These are phyloP conservation scores for Iberis pinnata DNA, from an alignment of 345 rosid species.

Conservation along the genomic window DNA sequence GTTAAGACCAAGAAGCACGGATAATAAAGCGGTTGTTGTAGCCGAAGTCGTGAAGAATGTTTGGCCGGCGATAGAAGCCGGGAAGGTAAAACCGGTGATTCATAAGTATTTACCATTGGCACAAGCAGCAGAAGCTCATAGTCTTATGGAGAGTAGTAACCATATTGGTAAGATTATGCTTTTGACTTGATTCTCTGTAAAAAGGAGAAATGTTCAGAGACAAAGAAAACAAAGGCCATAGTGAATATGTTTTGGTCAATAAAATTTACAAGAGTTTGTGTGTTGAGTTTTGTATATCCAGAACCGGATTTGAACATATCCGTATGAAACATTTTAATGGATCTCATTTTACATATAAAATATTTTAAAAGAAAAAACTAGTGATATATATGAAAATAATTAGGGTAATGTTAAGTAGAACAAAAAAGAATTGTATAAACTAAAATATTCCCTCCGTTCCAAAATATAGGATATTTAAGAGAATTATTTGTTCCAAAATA, in stretches of 20 bases:
- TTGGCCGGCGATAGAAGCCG: conserved; percentile 69
- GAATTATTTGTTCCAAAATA: too few relatives aligned
- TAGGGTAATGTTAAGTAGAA: too few relatives aligned
- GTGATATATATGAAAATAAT: too few relatives aligned
- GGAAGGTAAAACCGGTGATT: conserved; percentile 68
- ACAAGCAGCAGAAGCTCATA: conserved; percentile 65
- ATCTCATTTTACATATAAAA: too few relatives aligned
- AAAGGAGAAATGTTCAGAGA: background rate
- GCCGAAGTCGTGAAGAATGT: conserved; percentile 71
- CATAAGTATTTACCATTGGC: conserved; percentile 45
- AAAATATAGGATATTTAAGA: too few relatives aligned
- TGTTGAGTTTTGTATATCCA: too few relatives aligned
- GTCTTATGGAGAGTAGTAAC: conserved; percentile 63
- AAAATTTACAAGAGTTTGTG: conserved; percentile 10
- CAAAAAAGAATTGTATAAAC: too few relatives aligned
- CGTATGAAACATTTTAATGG: too few relatives aligned
- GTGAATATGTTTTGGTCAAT: background rate
- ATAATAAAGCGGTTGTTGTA: conserved; percentile 64
- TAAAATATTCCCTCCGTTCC: too few relatives aligned
- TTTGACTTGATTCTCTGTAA: conserved; percentile 31
- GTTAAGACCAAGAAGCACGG: conserved; percentile 55
- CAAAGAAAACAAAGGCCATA: background rate
- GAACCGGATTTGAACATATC: too few relatives aligned
- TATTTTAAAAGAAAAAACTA: too few relatives aligned
- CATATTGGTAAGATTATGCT: conserved; percentile 85